Conservation (phyloP, 2,329 filamentous ascomycete genomes). For the Talaromyces sp. region DNA sequence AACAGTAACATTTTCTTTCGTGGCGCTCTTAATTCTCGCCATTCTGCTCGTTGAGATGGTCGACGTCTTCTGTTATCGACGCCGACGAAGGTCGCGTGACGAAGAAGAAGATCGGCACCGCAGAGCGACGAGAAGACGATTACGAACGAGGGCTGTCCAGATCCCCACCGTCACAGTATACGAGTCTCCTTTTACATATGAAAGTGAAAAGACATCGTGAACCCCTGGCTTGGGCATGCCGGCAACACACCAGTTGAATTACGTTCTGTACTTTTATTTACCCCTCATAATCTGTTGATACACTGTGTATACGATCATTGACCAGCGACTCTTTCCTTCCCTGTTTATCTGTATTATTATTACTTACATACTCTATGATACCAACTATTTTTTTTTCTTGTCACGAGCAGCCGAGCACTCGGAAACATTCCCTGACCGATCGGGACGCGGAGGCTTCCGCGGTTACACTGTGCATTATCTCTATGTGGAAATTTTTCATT, state of each 20-base stretch:
- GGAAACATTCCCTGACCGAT: background rate
- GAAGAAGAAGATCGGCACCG: background rate
- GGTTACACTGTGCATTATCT: background rate
- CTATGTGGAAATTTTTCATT: background rate
- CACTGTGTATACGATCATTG: slow-evolving; percentile 4
- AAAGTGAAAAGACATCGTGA: background rate
- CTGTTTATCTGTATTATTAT: background rate
- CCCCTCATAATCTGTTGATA: background rate
- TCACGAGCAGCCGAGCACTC: background rate
- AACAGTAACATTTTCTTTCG: slow-evolving; percentile 3
- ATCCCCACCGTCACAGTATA: background rate
- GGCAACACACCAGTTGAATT: background rate
- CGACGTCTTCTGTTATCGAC: background rate
- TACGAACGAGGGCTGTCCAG: background rate
- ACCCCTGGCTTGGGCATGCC: background rate
- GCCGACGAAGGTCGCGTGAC: background rate
- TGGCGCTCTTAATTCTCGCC: slow-evolving; percentile 10
- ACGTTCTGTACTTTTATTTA: background rate
- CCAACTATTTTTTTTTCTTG: background rate
- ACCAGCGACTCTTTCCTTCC: slow-evolving; percentile 1
- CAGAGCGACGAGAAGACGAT: background rate
- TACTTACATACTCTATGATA: background rate
- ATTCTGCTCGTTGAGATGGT: slow-evolving; percentile 15
- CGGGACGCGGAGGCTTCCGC: background rate
- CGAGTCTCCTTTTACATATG: background rate